Conservation (phyloP, 177 flowering plant species). For the Telopea speciosissima region DNA sequence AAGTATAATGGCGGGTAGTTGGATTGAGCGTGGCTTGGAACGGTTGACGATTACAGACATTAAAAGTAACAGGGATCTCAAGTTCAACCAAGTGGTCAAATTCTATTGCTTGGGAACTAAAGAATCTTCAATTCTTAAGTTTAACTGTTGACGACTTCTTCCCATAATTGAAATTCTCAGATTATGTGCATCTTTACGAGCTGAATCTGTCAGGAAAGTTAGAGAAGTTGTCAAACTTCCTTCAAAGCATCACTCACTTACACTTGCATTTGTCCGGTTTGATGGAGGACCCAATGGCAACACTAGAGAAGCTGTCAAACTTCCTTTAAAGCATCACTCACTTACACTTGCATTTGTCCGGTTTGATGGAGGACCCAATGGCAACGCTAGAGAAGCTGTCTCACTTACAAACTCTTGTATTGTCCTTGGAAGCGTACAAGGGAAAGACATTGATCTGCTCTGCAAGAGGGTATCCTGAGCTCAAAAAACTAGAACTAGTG, state of each 20-base stretch:
- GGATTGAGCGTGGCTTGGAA: not conserved
- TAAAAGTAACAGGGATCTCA: not conserved
- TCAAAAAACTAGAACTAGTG: not conserved
- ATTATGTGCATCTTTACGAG: not conserved
- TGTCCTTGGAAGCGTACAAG: not conserved
- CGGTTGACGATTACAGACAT: not conserved
- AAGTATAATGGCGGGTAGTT: not conserved
- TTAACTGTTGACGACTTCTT: not conserved
- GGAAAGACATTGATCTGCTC: not conserved
- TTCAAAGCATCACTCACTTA: not conserved
- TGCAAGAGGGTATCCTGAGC: conserved; percentile 2
- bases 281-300: not conserved
- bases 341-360: not conserved
- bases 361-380: not conserved
- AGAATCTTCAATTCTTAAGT: not conserved
- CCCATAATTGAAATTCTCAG: not conserved
- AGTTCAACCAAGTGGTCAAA: not conserved
- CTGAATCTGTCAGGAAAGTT: not conserved
- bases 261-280: not conserved
- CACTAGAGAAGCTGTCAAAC: conserved; percentile 1
- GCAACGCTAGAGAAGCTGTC: not conserved
- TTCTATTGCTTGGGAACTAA: not conserved
- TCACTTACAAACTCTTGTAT: not conserved
- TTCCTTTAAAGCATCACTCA: not conserved
- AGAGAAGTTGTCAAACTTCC: not conserved